Percentiles rank a stretch among this genome's conserved stretches.
These are phyloP conservation scores for Candida silvicultrix DNA, from an alignment of 805 yeast species.

Conservation along the genomic window DNA sequence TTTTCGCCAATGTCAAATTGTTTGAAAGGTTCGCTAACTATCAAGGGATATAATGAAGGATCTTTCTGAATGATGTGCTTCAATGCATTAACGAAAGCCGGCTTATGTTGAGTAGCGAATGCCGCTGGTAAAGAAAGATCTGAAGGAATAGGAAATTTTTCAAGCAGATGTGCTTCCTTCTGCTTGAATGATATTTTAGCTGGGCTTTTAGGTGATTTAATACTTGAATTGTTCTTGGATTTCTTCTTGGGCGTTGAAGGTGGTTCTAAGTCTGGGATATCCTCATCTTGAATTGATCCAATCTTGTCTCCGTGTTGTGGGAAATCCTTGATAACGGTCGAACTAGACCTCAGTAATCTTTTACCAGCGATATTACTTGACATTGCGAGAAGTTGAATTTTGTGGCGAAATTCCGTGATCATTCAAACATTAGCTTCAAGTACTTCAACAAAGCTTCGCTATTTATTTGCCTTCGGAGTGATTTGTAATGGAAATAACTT, in stretches of 20 bases:
- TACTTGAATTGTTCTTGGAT: background rate
- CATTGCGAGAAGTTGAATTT: background rate
- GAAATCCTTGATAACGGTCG: background rate
- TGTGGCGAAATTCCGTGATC: background rate
- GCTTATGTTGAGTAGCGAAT: conserved; percentile 22
- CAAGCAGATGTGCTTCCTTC: conserved; percentile 5
- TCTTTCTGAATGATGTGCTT: conserved; percentile 28
- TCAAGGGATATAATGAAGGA: conserved; percentile 27
- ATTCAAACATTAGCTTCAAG: no score
- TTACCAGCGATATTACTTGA: background rate
- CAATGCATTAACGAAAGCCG: conserved; percentile 29
- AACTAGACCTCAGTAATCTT: background rate
- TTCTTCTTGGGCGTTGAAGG: conserved; percentile 6
- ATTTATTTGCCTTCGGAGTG: background rate
- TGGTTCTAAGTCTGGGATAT: conserved; percentile 2
- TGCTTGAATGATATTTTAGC: conserved; percentile 8
- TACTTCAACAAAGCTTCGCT: background rate
- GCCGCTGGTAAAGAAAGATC: conserved; percentile 19
- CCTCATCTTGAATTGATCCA: background rate
- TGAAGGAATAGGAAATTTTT: conserved; percentile 8
- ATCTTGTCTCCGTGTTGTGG: background rate
- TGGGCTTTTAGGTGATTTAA: background rate
- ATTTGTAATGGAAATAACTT: background rate
- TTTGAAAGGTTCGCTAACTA: conserved; percentile 22
- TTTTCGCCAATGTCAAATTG: conserved; percentile 17